A percentile compares a stretch with the other conserved stretches of the same genome.
These are phyloP conservation scores for Cymbopogon citratus DNA, from an alignment of 176 grass and related monocot genomes.

Conservation along the genomic window DNA sequence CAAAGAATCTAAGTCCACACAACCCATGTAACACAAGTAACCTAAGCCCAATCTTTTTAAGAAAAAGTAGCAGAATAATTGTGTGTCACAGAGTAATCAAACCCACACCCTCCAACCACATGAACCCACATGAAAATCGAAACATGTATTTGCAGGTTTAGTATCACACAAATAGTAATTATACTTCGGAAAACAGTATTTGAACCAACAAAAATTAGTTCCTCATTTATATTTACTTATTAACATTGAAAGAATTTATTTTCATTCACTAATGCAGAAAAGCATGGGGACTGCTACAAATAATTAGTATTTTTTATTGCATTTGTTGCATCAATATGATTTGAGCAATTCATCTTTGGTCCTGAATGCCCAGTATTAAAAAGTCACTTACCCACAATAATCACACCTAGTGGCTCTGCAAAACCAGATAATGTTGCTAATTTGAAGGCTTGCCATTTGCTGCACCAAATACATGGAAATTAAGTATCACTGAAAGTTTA, in stretches of 20 bases:
- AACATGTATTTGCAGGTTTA: not conserved
- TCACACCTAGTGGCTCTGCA: conserved; percentile 83
- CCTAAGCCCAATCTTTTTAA: not conserved
- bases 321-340: not conserved
- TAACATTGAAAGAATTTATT: not conserved
- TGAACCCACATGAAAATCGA: not conserved
- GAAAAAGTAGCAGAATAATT: not conserved
- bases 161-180: not conserved
- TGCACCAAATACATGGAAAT: conserved; percentile 41
- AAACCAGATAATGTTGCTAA: conserved; percentile 87
- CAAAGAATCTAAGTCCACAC: not conserved
- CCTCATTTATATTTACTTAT: not conserved
- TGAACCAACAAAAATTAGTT: not conserved
- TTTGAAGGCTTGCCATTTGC: conserved; percentile 99
- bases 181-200: not conserved
- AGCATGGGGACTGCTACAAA: not conserved
- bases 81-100: not conserved
- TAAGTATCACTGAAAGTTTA: conserved; percentile 7
- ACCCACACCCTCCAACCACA: not conserved
- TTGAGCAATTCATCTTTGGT: not conserved
- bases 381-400: conserved; percentile 66
- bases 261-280: not conserved
- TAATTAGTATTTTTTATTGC: not conserved
- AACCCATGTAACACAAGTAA: not conserved
- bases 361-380: not conserved